Evolutionary conservation across 768 basidiomycete genomes (phyloP).

Genomic region (Boletus rubropictus): DNA sequence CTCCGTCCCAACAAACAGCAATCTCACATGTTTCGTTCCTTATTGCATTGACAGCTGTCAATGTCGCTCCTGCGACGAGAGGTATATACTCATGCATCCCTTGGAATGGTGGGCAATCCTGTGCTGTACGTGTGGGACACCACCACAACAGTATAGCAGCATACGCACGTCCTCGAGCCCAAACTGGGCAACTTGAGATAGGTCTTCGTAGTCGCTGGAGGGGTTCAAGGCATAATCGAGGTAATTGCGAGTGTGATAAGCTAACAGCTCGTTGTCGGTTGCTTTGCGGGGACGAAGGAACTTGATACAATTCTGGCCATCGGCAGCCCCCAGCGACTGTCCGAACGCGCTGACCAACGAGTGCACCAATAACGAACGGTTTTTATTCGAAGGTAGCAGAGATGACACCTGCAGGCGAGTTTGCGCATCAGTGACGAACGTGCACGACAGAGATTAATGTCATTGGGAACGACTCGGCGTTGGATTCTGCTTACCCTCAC

Average conservation of each 20-base stretch:
- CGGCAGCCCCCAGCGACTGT: slow-evolving; percentile 30
- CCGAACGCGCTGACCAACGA: slow-evolving; percentile 51
- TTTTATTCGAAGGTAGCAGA: slow-evolving; percentile 63
- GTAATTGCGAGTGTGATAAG: slow-evolving; percentile 70
- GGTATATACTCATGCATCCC: slow-evolving; percentile 64
- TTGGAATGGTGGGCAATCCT: slow-evolving; percentile 83
- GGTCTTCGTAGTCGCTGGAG: slow-evolving; percentile 22
- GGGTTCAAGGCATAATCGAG: slow-evolving; percentile 52
- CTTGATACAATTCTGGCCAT: slow-evolving; percentile 29
- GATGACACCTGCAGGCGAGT: slow-evolving; percentile 36
- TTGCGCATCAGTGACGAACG: not conserved
- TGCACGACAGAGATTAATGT: not conserved
- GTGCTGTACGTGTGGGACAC: slow-evolving; percentile 3
- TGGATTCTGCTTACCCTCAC: slow-evolving; percentile 36
- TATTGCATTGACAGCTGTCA: slow-evolving; percentile 66
- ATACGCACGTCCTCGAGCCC: slow-evolving; percentile 54
- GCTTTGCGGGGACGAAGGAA: slow-evolving; percentile 54
- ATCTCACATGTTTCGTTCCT: slow-evolving; percentile 46
- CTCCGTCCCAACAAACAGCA: slow-evolving; percentile 89
- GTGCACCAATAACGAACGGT: slow-evolving; percentile 62
- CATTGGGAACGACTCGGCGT: not conserved
- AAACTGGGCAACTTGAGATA: slow-evolving; percentile 34
- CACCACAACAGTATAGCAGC: not conserved
- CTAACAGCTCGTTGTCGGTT: slow-evolving; percentile 47
- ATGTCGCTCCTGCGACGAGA: slow-evolving; percentile 69